A percentile compares a stretch with the other conserved stretches of the same genome.
These are phyloP conservation scores for Lentithecium fluviatile DNA, from an alignment of 495 filamentous ascomycete species.

Conservation along the genomic window DNA sequence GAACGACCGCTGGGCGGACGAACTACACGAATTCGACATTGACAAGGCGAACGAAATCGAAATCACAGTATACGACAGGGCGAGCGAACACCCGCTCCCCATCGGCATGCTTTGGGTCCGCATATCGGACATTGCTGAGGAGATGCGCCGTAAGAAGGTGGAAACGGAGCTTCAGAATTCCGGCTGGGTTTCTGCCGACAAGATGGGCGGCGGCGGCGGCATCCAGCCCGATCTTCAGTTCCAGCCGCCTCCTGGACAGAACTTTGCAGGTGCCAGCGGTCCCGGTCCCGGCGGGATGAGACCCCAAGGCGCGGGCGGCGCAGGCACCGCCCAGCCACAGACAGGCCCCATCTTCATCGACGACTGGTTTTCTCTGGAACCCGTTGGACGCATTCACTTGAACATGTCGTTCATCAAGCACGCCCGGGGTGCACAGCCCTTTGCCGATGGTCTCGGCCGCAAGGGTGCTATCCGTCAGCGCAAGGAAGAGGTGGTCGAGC, in stretches of 20 bases:
- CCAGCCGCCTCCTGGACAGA: conserved; percentile 44
- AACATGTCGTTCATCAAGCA: conserved; percentile 83
- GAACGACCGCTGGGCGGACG: conserved; percentile 86
- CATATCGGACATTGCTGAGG: conserved; percentile 95
- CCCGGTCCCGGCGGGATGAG: conserved; percentile 38
- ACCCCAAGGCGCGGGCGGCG: conserved; percentile 40
- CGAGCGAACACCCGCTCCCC: conserved; percentile 81
- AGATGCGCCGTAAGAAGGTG: conserved; percentile 95
- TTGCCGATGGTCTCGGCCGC: conserved; percentile 85
- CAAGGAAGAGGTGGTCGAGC: conserved; percentile 96
- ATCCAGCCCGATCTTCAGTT: conserved; percentile 45
- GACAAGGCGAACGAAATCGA: conserved; percentile 99
- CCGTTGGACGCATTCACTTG: conserved; percentile 82
- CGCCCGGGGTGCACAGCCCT: conserved; percentile 64
- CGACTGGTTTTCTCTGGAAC: conserved; percentile 95
- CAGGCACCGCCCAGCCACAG: conserved; percentile 38
- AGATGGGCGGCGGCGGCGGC: conserved; percentile 64
- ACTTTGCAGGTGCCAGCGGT: conserved; percentile 35
- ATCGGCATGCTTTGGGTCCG: conserved; percentile 95
- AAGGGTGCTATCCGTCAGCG: conserved; percentile 95
- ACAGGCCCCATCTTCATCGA: conserved; percentile 72
- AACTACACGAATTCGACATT: conserved; percentile 84
- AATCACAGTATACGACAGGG: conserved; percentile 94
- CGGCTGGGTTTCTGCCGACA: conserved; percentile 96
- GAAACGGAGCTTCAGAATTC: conserved; percentile 86